phyloP scores from a whole-genome alignment of 495 filamentous ascomycete species.

The Hypomontagnella submonticulosa region DNA sequence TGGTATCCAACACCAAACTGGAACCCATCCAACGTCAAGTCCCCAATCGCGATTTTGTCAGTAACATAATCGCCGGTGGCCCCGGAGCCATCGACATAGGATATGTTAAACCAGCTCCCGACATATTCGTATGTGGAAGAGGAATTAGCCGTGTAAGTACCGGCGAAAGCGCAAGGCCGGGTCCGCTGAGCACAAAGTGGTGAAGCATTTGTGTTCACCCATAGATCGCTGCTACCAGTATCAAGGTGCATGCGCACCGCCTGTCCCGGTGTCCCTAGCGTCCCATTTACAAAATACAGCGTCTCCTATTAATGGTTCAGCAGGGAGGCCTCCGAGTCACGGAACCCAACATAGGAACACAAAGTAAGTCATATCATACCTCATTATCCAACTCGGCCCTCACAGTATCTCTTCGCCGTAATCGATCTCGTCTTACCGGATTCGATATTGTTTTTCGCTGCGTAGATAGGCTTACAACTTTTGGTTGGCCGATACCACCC shows the following conservation, averaged over 20 bases:
- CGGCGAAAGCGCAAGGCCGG: conserved; percentile 65
- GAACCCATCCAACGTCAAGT: conserved; percentile 67
- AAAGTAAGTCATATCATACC: conserved; percentile 44
- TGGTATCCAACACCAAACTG: conserved; percentile 90
- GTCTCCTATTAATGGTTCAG: conserved; percentile 57
- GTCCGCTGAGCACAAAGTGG: conserved; percentile 61
- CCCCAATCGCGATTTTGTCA: conserved; percentile 79
- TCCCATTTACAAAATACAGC: conserved; percentile 77
- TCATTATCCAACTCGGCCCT: conserved; percentile 61
- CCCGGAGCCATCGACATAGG: conserved; percentile 87
- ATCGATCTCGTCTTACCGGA: conserved; percentile 55
- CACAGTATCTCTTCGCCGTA: conserved; percentile 57
- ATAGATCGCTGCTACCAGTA: conserved; percentile 90
- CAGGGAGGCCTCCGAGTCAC: conserved; percentile 1
- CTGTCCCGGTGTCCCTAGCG: conserved; percentile 76
- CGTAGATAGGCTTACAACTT: conserved; percentile 61
- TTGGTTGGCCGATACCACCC: conserved; percentile 45
- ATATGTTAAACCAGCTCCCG: conserved; percentile 85
- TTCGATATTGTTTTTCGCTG: conserved; percentile 54
- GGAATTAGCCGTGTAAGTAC: conserved; percentile 75
- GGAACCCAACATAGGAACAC: neutral
- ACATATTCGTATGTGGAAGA: conserved; percentile 87
- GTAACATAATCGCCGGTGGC: conserved; percentile 85
- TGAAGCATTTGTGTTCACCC: conserved; percentile 79
- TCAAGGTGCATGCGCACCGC: conserved; percentile 75